These are phyloP conservation scores for Mucor saturninus DNA, from an alignment of 371 early-diverging fungal genomes.

Conservation along the genomic window DNA sequence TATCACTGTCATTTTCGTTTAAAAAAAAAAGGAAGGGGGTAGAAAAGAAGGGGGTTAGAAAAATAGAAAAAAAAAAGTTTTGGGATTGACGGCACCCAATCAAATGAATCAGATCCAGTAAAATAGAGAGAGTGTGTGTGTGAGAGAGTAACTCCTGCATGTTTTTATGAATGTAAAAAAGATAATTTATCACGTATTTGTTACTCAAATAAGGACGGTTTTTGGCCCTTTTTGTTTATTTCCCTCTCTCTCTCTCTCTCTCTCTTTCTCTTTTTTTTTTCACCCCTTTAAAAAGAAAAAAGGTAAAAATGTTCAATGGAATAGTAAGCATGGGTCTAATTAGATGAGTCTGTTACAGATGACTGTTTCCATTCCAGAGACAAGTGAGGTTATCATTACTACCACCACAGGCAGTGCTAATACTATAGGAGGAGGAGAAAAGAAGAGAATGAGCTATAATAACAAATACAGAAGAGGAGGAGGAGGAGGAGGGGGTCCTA, in stretches of 20 bases:
- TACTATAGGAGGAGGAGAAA: no score
- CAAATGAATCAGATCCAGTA: background rate
- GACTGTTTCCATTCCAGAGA: no score
- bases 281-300: background rate
- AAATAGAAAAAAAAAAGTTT: background rate
- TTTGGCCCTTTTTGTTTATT: conserved; percentile 1
- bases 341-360: no score
- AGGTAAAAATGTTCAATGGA: no score
- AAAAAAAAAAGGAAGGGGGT: background rate
- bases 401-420: no score
- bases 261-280: background rate
- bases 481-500: no score
- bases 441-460: no score
- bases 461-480: no score
- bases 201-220: conserved; percentile 12
- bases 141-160: background rate
- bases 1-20: conserved; percentile 11
- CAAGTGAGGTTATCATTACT: no score
- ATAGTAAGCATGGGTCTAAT: no score
- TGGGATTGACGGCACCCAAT: background rate
- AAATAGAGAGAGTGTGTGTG: background rate
- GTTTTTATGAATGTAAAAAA: no score
- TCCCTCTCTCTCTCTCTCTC: conserved; percentile 2
- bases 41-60: no score
- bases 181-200: background rate